Evolutionary conservation across 2,329 filamentous ascomycete species (phyloP).

Genomic region (Pseudogymnoascus sp.): DNA sequence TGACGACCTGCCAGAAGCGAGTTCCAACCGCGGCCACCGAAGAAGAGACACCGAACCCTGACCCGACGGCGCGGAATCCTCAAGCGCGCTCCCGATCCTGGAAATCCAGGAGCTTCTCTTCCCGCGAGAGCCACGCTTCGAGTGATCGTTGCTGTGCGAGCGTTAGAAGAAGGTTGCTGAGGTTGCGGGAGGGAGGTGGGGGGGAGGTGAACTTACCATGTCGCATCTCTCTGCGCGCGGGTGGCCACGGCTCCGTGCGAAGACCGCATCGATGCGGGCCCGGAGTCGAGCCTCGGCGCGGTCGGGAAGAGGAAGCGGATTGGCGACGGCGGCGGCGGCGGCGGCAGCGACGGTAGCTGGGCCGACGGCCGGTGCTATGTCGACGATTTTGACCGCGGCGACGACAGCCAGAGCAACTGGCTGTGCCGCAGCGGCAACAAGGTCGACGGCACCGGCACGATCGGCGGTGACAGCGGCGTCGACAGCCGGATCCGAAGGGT

Average conservation of each 20-base stretch:
- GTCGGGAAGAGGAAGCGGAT: background rate
- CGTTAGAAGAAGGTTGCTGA: background rate
- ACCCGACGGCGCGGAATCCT: background rate
- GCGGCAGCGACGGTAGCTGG: background rate
- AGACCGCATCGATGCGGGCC: background rate
- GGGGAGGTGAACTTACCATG: background rate
- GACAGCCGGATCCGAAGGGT: background rate
- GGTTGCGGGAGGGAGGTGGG: background rate
- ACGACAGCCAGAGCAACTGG: background rate
- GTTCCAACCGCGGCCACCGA: slow-evolving; percentile 1
- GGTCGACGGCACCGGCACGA: background rate
- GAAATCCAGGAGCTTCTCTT: background rate
- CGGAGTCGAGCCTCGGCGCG: background rate
- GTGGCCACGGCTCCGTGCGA: background rate
- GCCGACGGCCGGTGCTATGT: background rate
- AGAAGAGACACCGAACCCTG: background rate
- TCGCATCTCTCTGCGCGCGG: background rate
- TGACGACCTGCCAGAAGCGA: background rate
- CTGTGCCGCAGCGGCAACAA: background rate
- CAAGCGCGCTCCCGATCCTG: background rate
- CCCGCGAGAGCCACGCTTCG: background rate
- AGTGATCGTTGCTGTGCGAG: background rate
- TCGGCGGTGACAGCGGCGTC: background rate
- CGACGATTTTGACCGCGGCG: background rate
- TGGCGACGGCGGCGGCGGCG: background rate